Evolutionary conservation across 2,329 filamentous ascomycete genomes (phyloP).

Genomic region (Grosmannia penicillata): DNA sequence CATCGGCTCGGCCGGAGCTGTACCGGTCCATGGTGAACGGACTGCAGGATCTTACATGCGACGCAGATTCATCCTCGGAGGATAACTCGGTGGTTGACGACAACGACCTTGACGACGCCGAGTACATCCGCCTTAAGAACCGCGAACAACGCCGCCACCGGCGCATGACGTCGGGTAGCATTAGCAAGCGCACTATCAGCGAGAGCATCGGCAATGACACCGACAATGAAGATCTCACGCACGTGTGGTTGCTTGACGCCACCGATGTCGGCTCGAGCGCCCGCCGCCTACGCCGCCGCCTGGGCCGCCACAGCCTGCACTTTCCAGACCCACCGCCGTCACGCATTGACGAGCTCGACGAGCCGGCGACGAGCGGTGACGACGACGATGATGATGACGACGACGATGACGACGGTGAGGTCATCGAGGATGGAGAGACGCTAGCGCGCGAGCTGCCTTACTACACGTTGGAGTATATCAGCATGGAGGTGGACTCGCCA

Average conservation of each 20-base stretch:
- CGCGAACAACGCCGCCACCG: slow-evolving; percentile 28
- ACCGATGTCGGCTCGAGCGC: slow-evolving; percentile 32
- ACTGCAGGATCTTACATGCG: slow-evolving; percentile 30
- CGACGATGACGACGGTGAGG: slow-evolving; percentile 12
- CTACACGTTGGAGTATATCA: slow-evolving; percentile 33
- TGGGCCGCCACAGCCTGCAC: slow-evolving; percentile 30
- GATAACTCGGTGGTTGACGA: slow-evolving; percentile 9
- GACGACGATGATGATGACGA: slow-evolving; percentile 12
- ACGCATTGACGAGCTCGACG: slow-evolving; percentile 38
- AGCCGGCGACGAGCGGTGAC: slow-evolving; percentile 30
- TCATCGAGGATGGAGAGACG: slow-evolving; percentile 19
- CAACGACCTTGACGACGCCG: slow-evolving; percentile 23
- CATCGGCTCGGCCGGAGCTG: too few relatives aligned
- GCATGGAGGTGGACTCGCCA: slow-evolving; percentile 32
- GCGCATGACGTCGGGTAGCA: slow-evolving; percentile 35
- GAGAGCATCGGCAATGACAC: slow-evolving; percentile 33
- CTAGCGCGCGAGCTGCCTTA: slow-evolving; percentile 35
- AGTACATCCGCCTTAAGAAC: slow-evolving; percentile 23
- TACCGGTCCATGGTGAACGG: slow-evolving; percentile 28
- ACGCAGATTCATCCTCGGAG: slow-evolving; percentile 14
- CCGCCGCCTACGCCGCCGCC: slow-evolving; percentile 29
- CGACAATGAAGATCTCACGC: slow-evolving; percentile 21
- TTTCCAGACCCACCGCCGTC: slow-evolving; percentile 34
- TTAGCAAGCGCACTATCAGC: slow-evolving; percentile 38
- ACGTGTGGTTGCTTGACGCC: slow-evolving; percentile 18